Base-by-base conservation (phyloP, 106 monocot genomes). In the Apostasia shenzhenica region DNA sequence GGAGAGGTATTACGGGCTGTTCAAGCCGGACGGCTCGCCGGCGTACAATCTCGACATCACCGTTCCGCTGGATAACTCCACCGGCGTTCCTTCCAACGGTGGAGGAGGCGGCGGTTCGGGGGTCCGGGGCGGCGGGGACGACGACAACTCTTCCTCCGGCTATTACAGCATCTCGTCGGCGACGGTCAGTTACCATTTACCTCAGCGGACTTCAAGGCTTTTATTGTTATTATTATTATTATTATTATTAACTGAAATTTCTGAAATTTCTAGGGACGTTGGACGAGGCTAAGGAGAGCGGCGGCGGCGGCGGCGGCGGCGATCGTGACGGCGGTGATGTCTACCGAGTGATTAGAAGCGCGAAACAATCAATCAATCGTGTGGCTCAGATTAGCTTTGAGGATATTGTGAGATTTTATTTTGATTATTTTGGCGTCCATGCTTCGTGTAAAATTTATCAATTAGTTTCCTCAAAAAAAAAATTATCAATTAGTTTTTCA, bases 21-120 rank as follows among this genome's bases (percentile, higher is more conserved):
- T 75, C 48, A 75, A 75, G 68, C 68, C 75, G 9, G 75, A 75
- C 13, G 75, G 75, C 13, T 68, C 75, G 6, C 75, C 75, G 14
- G 52, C 75, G 13, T 75, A 75, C 48, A n/a, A 46, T 13, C 54
- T 75, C 11, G 75, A 45, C 7, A 61, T 75, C 8, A 58, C 42
- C 6, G 37, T 62, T 12, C 67, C 44, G 5, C 60, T 13, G 52
- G 75, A 75, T 3, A 75, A 75, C 40, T 50, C 68, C 4, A 54
- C 51, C 5, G 41, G 9, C 11, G 4, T 53, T 6, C 51, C 67
- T 11, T 54, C 75, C 0, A 40, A 13, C 1, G 1, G 44, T 1
- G 51, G 59, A 14, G 49, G 75, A 4, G 38, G 47, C 9, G 41
- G 51, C 0, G 67, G 75, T 0, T 11, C 67, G 0, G 67, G 60